Conservation (phyloP, 2,329 filamentous ascomycete genomes). For the Scytalidium lignicola region DNA sequence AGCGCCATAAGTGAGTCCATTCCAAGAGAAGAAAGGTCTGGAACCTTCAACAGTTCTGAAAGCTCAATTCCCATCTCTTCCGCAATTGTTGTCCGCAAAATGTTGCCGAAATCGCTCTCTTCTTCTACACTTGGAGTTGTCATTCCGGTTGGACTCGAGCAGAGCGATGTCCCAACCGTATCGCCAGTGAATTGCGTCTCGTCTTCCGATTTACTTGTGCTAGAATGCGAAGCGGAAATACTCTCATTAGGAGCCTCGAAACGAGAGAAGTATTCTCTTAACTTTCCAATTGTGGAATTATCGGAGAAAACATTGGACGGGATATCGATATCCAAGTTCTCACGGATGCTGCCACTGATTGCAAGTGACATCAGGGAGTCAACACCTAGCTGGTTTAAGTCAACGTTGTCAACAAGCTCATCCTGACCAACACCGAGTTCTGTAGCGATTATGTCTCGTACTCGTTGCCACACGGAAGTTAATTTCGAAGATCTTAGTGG, state of each 20-base stretch:
- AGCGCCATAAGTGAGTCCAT: slow-evolving; percentile 57
- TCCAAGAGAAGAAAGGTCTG: slow-evolving; percentile 50
- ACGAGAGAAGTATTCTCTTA: slow-evolving; percentile 40
- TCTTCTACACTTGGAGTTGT: slow-evolving; percentile 26
- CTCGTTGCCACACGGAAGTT: slow-evolving; percentile 37
- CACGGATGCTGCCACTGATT: slow-evolving; percentile 50
- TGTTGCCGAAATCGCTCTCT: slow-evolving; percentile 40
- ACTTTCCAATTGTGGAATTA: slow-evolving; percentile 46
- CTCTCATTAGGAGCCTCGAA: slow-evolving; percentile 25
- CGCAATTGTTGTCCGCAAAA: slow-evolving; percentile 63
- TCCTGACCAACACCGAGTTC: slow-evolving; percentile 51
- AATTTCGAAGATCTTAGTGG: slow-evolving; percentile 35
- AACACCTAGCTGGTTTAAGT: slow-evolving; percentile 52
- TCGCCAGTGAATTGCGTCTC: background rate
- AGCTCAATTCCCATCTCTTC: slow-evolving; percentile 67
- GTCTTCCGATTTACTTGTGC: background rate
- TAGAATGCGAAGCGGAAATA: background rate
- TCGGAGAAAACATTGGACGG: slow-evolving; percentile 48
- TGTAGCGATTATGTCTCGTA: slow-evolving; percentile 49
- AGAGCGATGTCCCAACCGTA: background rate
- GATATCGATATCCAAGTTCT: slow-evolving; percentile 52
- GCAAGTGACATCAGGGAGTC: slow-evolving; percentile 59
- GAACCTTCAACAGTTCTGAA: slow-evolving; percentile 52
- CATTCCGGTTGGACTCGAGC: background rate
- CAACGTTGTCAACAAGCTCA: slow-evolving; percentile 51